These are phyloP conservation scores for Clitoria ternatea DNA, from an alignment of 306 rosid species.

Conservation along the genomic window DNA sequence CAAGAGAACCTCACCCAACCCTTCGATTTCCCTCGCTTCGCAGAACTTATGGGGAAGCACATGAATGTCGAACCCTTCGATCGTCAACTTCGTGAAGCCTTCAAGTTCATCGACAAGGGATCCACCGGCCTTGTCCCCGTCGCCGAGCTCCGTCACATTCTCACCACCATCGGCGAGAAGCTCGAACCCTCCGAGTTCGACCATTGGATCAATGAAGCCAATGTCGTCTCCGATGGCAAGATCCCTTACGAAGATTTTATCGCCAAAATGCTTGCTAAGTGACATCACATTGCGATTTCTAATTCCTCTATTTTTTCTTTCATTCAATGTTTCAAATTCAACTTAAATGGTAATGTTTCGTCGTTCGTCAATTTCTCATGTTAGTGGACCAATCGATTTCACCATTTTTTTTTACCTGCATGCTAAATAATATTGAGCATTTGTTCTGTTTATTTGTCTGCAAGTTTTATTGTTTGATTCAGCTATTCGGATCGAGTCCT, in stretches of 20 bases:
- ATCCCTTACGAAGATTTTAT: neutral
- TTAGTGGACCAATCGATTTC: neutral
- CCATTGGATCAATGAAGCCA: neutral
- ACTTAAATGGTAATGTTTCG: too few species aligned
- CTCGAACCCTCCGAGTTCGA: neutral
- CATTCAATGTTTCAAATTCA: neutral
- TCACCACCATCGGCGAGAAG: neutral
- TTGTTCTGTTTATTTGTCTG: too few species aligned
- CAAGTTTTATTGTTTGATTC: too few species aligned
- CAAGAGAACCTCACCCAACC: neutral
- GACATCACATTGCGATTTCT: neutral
- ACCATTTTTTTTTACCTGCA: too few species aligned
- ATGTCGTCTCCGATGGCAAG: neutral
- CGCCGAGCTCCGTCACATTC: neutral
- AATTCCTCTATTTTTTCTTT: neutral
- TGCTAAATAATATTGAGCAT: too few species aligned
- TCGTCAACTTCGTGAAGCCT: neutral
- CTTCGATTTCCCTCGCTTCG: neutral
- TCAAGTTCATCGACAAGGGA: neutral
- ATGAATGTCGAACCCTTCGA: neutral
- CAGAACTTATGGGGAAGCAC: neutral
- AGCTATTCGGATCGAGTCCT: too few species aligned
- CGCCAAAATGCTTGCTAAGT: neutral
- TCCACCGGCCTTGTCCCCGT: neutral
- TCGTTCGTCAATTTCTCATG: neutral